A percentile compares a stretch with the other conserved stretches of the same genome.
Conservation (phyloP, 192 early-diverging fungal species). For the Umbelopsis vinacea region DNA sequence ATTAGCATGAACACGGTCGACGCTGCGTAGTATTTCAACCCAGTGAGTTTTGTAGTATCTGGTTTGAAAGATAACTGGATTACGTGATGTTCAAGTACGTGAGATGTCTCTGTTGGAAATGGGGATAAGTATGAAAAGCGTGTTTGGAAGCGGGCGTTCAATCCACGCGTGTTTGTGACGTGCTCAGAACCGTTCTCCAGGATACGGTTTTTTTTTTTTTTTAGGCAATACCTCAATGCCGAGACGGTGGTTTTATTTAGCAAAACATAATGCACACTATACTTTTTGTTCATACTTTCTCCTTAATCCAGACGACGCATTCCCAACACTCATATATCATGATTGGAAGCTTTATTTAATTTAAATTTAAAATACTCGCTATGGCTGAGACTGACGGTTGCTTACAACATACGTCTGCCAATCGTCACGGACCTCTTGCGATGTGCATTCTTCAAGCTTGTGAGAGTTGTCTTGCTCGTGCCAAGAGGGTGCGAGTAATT, state of each 20-base stretch:
- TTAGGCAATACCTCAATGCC: too few species aligned
- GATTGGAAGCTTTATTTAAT: too few species aligned
- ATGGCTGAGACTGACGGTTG: too few species aligned
- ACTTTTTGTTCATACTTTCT: too few species aligned
- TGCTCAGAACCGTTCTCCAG: not conserved
- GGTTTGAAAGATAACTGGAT: not conserved
- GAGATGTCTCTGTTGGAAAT: not conserved
- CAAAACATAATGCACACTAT: too few species aligned
- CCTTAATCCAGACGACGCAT: too few species aligned
- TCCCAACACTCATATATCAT: too few species aligned
- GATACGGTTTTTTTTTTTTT: too few species aligned
- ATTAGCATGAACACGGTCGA: not conserved
- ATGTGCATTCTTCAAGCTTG: conserved; percentile 5
- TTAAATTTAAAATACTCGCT: too few species aligned
- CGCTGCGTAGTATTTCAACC: not conserved
- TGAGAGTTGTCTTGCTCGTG: not conserved
- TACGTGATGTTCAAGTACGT: not conserved
- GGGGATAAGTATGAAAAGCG: not conserved
- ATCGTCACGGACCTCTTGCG: not conserved
- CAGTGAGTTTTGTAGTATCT: not conserved
- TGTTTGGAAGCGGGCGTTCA: conserved; percentile 20
- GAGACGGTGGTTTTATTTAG: too few species aligned
- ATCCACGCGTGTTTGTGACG: conserved; percentile 15
- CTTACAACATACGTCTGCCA: not conserved
- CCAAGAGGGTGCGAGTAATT: not conserved